Evolutionary conservation across 176 grass and related monocot species (phyloP), one percentile per base, ranked within the genome.

Genomic region (Luzula sylvatica): DNA sequence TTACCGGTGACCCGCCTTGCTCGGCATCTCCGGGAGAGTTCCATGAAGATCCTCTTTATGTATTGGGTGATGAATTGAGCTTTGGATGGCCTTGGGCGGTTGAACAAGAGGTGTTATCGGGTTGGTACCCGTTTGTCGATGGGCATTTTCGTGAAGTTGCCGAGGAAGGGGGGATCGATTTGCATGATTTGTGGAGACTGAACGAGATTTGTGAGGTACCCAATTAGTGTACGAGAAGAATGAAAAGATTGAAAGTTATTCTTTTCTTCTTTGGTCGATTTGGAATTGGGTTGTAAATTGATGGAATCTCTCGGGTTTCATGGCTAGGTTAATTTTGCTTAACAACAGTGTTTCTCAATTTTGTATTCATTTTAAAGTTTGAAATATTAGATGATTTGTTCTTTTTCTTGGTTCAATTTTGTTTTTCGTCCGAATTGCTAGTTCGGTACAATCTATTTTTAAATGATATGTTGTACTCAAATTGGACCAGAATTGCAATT

Each of bases 61-160:
- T 27, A 3, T 16, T 32, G 8, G 26, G 60, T 39, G 60, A 64
- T 49, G 60, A 64, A 3, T n/a, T 47, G 60, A 35, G 43, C 20
- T 21, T 39, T 1, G 11, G 46, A 11, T 64, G 60, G 60, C 25
- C 60, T 1, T 64, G 60, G 26, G 42, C 42, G 11, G 43, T 64
- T 4, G 60, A 64, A 17, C 60, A 64, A 11, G 60, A 64, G 26
- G 60, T 29, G 16, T 27, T 64, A 1, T 64, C 60, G 9, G 60
- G 60, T 21, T 64, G 60, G 60, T 64, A 64, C 26, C 60, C 60
- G 5, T 64, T 64, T 28, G 60, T 64, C 24, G 60, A 50, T 8
- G 60, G 43, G 15, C 25, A 64, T 35, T 64, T 64, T 64, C 7
- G 43, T 14, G 43, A 50, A 64, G 20, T 50, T 35, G 42, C 22